These are phyloP conservation scores for Torulaspora gathmanii DNA, from an alignment of 805 yeast genomes.

Conservation along the genomic window DNA sequence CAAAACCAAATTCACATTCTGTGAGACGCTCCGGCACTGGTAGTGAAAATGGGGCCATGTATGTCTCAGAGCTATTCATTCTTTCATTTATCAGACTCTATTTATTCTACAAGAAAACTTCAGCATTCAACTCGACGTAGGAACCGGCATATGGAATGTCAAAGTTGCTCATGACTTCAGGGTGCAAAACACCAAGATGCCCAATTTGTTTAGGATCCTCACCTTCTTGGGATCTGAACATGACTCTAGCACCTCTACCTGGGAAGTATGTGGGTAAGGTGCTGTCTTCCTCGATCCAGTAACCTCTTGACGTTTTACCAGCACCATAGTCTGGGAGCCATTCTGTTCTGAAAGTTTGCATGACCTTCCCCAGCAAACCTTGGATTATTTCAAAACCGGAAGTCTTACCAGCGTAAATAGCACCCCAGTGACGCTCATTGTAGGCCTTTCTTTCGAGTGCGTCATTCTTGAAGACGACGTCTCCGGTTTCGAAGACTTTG, in stretches of 20 bases:
- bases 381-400: conserved; percentile 93
- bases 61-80: not conserved
- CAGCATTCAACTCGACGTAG: conserved; percentile 83
- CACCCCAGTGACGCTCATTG: conserved; percentile 94
- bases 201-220: conserved; percentile 63
- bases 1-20: not conserved
- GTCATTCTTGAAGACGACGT: conserved; percentile 80
- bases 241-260: conserved; percentile 91
- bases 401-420: conserved; percentile 88
- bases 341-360: conserved; percentile 90
- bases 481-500: conserved; percentile 92
- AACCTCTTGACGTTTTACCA: conserved; percentile 60
- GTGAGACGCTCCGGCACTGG: not conserved
- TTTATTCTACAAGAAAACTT: conserved; percentile 61
- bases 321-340: conserved; percentile 59
- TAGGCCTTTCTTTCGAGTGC: conserved; percentile 80
- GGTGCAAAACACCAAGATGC: conserved; percentile 89
- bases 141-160: conserved; percentile 93
- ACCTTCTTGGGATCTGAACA: conserved; percentile 61
- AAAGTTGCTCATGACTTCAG: conserved; percentile 79
- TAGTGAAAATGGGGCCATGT: no score
- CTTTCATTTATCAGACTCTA: conserved; percentile 13
- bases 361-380: conserved; percentile 88
- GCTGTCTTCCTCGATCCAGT: conserved; percentile 74
- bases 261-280: conserved; percentile 80